phyloP scores from a whole-genome alignment of 768 basidiomycete species.

The Suillus tomentosus region DNA sequence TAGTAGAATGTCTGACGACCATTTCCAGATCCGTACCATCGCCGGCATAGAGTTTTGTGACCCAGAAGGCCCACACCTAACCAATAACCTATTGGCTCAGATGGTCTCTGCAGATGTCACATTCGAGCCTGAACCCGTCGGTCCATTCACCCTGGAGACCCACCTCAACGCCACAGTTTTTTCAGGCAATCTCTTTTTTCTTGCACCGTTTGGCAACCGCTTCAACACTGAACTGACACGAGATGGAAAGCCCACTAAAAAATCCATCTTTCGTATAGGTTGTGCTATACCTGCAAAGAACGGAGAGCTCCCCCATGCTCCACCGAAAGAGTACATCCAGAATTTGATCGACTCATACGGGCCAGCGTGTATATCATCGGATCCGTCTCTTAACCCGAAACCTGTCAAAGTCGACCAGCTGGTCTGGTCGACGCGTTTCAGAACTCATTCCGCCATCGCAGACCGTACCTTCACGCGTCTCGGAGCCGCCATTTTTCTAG shows the following conservation, averaged over 20 bases:
- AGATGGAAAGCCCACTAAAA: not conserved
- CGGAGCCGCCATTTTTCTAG: too few species aligned
- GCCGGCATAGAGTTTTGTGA: constrained; percentile 47
- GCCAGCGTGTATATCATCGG: not conserved
- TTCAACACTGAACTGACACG: not conserved
- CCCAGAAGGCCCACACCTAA: constrained; percentile 34
- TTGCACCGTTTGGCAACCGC: constrained; percentile 33
- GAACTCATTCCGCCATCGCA: constrained; percentile 44
- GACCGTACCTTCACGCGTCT: constrained; percentile 36
- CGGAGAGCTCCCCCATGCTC: constrained; percentile 19
- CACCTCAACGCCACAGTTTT: constrained; percentile 24
- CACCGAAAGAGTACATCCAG: constrained; percentile 8
- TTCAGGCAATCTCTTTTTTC: constrained; percentile 32
- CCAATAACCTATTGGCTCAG: constrained; percentile 31
- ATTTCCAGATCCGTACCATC: constrained; percentile 7
- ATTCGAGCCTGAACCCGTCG: constrained; percentile 32
- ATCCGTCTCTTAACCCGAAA: constrained; percentile 9
- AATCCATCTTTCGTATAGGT: constrained; percentile 38
- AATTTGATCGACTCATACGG: constrained; percentile 5
- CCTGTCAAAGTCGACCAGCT: constrained; percentile 37
- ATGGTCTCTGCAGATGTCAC: constrained; percentile 50
- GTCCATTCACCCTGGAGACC: constrained; percentile 3
- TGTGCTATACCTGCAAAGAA: constrained; percentile 32
- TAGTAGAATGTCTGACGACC: too few species aligned
- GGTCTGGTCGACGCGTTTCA: constrained; percentile 46